Percentiles rank a stretch among this genome's conserved stretches.
These are phyloP conservation scores for Botrytis squamosa DNA, from an alignment of 2,329 filamentous ascomycete species.

Conservation along the genomic window DNA sequence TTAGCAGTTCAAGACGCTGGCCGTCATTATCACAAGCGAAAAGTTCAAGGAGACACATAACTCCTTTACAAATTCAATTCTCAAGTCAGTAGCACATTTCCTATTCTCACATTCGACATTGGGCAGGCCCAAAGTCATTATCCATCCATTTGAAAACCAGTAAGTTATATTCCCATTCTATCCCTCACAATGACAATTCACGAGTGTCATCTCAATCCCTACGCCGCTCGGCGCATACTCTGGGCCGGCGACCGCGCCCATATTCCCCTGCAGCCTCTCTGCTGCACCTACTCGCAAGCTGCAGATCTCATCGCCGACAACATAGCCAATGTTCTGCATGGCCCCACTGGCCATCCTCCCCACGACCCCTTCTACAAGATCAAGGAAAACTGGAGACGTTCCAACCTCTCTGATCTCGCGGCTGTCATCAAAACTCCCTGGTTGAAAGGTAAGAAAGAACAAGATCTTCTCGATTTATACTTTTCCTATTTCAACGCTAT, in stretches of 20 bases:
- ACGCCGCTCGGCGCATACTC: conserved; percentile 13
- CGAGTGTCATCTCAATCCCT: conserved; percentile 18
- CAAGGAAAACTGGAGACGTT: conserved; percentile 12
- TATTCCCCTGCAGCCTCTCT: conserved; percentile 5
- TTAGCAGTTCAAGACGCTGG: conserved; percentile 2
- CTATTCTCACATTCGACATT: conserved; percentile 1
- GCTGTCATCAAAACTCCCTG: conserved; percentile 5
- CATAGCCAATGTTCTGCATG: conserved; percentile 2
- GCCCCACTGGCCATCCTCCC: neutral
- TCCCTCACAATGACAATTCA: conserved; percentile 13
- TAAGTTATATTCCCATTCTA: neutral
- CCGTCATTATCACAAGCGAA: conserved; percentile 7
- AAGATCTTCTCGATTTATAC: conserved; percentile 12
- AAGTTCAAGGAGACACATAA: neutral
- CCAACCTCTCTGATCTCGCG: neutral
- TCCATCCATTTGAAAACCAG: neutral
- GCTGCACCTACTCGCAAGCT: conserved; percentile 18
- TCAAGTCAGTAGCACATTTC: conserved; percentile 1
- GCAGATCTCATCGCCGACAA: conserved; percentile 18
- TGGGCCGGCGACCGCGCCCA: conserved; percentile 13
- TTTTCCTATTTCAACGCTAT: conserved; percentile 18
- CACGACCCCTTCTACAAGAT: conserved; percentile 12
- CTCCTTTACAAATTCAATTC: neutral
- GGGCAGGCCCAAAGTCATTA: conserved; percentile 1
- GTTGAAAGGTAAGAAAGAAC: conserved; percentile 11